Evolutionary conservation across 495 filamentous ascomycete genomes (phyloP), one percentile per base, ranked within the genome.

Genomic region (Glarea lozoyensis): DNA sequence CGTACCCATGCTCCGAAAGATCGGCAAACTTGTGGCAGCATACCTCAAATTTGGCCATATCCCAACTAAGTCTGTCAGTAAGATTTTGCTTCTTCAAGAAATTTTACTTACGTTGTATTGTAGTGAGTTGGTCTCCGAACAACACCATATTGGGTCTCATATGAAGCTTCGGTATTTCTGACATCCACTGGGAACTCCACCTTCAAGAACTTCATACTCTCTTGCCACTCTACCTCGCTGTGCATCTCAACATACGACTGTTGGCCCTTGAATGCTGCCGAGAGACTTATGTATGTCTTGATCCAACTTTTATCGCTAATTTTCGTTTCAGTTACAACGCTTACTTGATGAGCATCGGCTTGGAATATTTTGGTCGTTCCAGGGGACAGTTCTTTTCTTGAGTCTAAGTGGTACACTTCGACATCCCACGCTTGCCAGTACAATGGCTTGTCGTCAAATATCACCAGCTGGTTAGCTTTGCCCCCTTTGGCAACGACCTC

Each of bases 371-470:
- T 67, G n/a, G 82, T 85, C 48, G 75, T 68, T 36, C 74, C 67
- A 17, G 76, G 69, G 0, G 67, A 55, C 4, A 98, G 66, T 53
- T 86, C 86, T 50, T 84, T 75, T 37, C 92, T 79, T 0, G 87
- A 90, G 42, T 88, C 83, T 17, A 95, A 74, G 48, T 97, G 92
- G 66, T 83, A 98, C 34, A 97, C 87, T 60, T 98, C 92, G 23
- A 95, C 88, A 61, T 98, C 92, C 92, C 92, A 98, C 1, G 89
- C 92, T 65, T 98, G 90, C 92, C 92, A 98, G 65, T 94, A 94
- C 15, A 97, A 72, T 13, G 92, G 92, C 64, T 97, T 96, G 63
- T 98, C 92, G 56, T 98, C 92, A 58, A 93, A 96, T 39, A 97
- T 83, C 45, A 98, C 88, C 6, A 94, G 71, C 56, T 96, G 89